Evolutionary conservation across 176 grass and related monocot species (phyloP), one percentile per base, ranked within the genome.

Genomic region (Thinopyrum elongatum): DNA sequence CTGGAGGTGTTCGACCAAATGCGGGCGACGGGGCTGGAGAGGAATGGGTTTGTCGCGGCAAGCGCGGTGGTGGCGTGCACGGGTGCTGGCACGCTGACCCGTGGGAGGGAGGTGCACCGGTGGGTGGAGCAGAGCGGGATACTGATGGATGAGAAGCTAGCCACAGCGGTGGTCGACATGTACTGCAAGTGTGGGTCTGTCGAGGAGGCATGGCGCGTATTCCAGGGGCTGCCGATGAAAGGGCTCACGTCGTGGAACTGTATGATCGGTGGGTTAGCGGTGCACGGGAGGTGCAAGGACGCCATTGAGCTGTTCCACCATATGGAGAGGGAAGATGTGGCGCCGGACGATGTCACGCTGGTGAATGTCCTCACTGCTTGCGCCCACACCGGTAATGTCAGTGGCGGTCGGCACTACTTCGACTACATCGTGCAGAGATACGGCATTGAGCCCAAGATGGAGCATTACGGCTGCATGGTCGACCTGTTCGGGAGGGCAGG

Each of bases 181-280:
- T 95, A 98, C 60, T 98, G 95, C 85, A 98, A 98, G 64, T 95
- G 95, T 4, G 93, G 95, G 47, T 92, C 85, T 65, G 47, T 93
- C 53, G 91, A 98, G 2, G 87, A 98, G 87, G 93, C 93, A 7
- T 60, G 85, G 68, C 67, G 79, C 3, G 72, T 93, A 23, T 98
- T 98, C 57, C 28, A 41, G 8, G 77, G 33, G 0, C 85, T 92
- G 76, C 65, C 87, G 15, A 21, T 2, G 10, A 90, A 60, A 75
- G 87, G 91, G 9, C 69, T 98, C 22, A 93, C 93, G 1, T 75
- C 85, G 0, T 98, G 95, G 95, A 98, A 95, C 83, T 95, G 93
- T 72, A 98, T 98, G 93, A 92, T 98, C 4, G 91, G 93, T 15
- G 93, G 95, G 42, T 67, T 98, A 7, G 95, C 89, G 0, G 80